Conservation (phyloP, 2,329 filamentous ascomycete genomes). For the Davidsoniella virescens region DNA sequence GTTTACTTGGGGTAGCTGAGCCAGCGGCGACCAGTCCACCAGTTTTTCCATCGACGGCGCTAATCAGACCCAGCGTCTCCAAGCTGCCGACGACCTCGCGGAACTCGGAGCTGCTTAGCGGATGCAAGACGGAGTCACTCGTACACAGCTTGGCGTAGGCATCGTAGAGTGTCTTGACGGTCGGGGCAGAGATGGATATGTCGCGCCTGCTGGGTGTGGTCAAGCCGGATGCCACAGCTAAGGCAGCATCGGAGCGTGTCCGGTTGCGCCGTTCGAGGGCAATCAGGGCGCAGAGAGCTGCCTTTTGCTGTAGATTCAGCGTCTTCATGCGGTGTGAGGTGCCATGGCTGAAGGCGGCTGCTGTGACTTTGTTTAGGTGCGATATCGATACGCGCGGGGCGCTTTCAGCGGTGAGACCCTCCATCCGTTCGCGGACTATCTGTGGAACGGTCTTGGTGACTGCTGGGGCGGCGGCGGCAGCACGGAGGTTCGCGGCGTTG, state of each 20-base stretch:
- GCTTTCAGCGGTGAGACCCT: constrained; percentile 52
- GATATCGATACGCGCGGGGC: constrained; percentile 79
- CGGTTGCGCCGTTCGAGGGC: constrained; percentile 67
- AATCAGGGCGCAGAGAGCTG: constrained; percentile 73
- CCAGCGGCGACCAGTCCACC: constrained; percentile 40
- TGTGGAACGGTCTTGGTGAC: constrained; percentile 22
- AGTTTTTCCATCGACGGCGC: constrained; percentile 50
- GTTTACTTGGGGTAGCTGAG: constrained; percentile 55
- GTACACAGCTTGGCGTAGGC: constrained; percentile 73
- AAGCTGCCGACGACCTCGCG: constrained; percentile 79
- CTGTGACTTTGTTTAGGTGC: constrained; percentile 82
- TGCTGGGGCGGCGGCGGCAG: constrained; percentile 29
- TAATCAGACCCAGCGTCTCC: constrained; percentile 72
- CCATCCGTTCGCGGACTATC: constrained; percentile 37
- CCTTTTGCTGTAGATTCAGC: constrained; percentile 92
- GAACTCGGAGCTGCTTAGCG: constrained; percentile 82
- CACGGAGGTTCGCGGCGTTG: constrained; percentile 5
- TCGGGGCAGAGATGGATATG: constrained; percentile 47
- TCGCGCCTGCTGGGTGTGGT: constrained; percentile 42
- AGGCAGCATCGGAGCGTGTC: constrained; percentile 15
- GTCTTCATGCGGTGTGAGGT: constrained; percentile 68
- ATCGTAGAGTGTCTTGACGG: constrained; percentile 68
- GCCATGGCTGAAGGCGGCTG: constrained; percentile 79
- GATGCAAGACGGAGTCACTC: constrained; percentile 74
- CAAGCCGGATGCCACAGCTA: constrained; percentile 23